Evolutionary conservation across 345 rosid genomes (phyloP), one percentile per base, ranked within the genome.

Genomic region (Microthlaspi erraticum): DNA sequence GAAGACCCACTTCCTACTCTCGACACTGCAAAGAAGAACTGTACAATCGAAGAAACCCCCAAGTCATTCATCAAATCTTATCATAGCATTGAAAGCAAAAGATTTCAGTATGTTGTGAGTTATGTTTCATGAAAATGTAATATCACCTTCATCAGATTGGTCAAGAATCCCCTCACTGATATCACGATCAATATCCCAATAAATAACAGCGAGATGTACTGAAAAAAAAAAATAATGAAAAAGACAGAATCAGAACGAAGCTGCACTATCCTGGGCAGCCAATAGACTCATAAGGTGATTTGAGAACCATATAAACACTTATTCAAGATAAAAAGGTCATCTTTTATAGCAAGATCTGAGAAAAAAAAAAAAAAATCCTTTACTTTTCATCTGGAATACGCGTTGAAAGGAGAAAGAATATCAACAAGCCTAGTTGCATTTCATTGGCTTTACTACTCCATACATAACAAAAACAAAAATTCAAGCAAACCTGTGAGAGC

Each of bases 1-100:
- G 97, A 94, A 49, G 99, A 94, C 78, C 98, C 99, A 82, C 99
- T 89, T 64, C 99, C 98, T n/a, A 85, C 96, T 74, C 97, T 88
- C 45, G 99, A 94, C 31, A 94, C 96, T 38, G 98, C 98, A 86
- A 91, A 94, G 93, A 94, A 92, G 79, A 92, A 94, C 99, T 94
- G 86, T 82, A 83, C 11, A 45, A 16, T 6, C 55, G 3, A 57
- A 17, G 0, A 26, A 7, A 42, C 12, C 37, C 60, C 10, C n/a
- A 49, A 38, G 61, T 74, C 62, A 66, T 33, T 42, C 52, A 41
- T 33, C 55, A 50, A 59, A 34, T 59, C 54, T 74, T 29, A 26
- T 10, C 31, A 56, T 72, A 72, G 65, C 43, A 74, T 36, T 53
- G 56, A 52, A 16, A 51, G 39, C 19, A 60, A 9, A 14, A 51